These are phyloP conservation scores for Flaveria floridana DNA, from an alignment of 140 eudicot species.

Conservation along the genomic window DNA sequence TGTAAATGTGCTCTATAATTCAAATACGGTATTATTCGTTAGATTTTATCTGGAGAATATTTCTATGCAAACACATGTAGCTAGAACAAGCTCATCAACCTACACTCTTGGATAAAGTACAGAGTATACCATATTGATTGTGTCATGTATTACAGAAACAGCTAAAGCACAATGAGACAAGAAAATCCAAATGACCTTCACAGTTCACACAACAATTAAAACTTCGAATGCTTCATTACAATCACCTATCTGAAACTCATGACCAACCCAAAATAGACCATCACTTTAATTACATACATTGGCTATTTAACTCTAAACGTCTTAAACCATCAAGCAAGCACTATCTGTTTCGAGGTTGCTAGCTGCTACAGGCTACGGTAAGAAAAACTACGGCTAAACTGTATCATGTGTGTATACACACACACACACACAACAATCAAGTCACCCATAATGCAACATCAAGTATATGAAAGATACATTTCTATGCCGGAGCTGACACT, in stretches of 20 bases:
- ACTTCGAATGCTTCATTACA: neutral
- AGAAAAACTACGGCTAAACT: neutral
- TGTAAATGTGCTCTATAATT: neutral
- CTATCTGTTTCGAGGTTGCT: neutral
- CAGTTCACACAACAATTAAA: conserved; percentile 8
- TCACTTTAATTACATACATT: neutral
- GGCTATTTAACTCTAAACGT: neutral
- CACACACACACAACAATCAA: neutral
- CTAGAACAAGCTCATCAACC: neutral
- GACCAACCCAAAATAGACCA: neutral
- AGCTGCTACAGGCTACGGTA: too few relatives aligned
- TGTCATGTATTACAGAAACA: neutral
- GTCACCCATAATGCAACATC: neutral
- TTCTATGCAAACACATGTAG: neutral
- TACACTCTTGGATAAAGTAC: neutral
- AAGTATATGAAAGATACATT: neutral
- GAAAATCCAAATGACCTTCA: neutral
- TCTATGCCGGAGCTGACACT: neutral
- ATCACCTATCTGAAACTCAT: neutral
- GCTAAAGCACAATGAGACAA: neutral
- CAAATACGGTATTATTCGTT: neutral
- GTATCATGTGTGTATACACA: too few relatives aligned
- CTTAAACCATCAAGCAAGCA: conserved; percentile 15
- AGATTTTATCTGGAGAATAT: neutral
- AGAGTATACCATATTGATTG: neutral